Evolutionary conservation across 345 rosid species (phyloP).

Genomic region (Psidium friedrichsthalianum): DNA sequence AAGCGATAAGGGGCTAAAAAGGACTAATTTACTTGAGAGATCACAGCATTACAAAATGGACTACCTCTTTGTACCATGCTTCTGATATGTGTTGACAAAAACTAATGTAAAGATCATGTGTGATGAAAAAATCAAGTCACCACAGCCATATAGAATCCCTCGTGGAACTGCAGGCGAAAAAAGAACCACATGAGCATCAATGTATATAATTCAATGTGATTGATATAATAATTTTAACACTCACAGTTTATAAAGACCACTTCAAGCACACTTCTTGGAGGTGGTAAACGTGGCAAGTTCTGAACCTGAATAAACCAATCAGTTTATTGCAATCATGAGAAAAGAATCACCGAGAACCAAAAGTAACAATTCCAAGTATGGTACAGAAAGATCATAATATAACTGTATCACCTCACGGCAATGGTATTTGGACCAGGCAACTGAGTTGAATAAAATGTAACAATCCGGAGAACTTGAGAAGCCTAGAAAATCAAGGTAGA

Average conservation of each 20-base stretch:
- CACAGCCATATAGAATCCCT: conserved; percentile 66
- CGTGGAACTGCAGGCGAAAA: conserved; percentile 49
- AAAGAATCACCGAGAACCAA: background rate
- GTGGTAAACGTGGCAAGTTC: conserved; percentile 58
- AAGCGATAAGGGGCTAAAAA: background rate
- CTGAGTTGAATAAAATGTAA: conserved; percentile 81
- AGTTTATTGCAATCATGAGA: background rate
- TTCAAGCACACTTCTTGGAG: conserved; percentile 45
- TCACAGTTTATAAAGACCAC: conserved; percentile 57
- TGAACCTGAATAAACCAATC: conserved; percentile 33
- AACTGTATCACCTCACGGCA: conserved; percentile 51
- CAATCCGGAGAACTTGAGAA: conserved; percentile 56
- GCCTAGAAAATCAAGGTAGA: conserved; percentile 24
- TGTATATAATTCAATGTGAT: background rate
- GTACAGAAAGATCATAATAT: background rate
- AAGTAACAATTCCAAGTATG: background rate
- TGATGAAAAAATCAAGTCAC: conserved; percentile 89
- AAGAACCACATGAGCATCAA: conserved; percentile 3
- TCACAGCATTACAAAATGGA: background rate
- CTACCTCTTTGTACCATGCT: conserved; percentile 60
- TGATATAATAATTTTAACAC: background rate
- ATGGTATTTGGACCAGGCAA: conserved; percentile 88
- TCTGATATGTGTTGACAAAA: conserved; percentile 70
- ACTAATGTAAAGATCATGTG: conserved; percentile 74
- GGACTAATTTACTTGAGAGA: background rate